These are phyloP conservation scores for Eimeria nieschulzi DNA, from an alignment of 169 alveolate species.

Conservation along the genomic window DNA sequence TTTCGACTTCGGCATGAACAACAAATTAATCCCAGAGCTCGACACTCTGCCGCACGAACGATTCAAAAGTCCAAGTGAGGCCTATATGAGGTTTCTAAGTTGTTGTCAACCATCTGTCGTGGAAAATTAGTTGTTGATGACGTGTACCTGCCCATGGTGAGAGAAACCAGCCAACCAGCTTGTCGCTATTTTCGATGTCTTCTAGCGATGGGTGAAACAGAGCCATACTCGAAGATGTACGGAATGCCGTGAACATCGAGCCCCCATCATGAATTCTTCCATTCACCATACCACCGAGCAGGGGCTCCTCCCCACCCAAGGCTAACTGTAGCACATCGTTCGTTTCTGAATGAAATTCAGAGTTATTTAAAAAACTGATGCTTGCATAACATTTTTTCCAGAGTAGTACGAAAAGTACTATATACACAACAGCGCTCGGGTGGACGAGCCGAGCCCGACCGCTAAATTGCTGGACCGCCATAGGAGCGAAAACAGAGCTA, in stretches of 20 bases:
- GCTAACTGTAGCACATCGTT: background rate
- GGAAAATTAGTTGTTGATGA: too few species aligned
- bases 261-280: too few species aligned
- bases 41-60: too few species aligned
- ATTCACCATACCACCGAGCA: background rate
- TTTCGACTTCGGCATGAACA: too few species aligned
- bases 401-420: background rate
- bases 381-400: background rate
- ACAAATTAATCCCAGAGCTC: too few species aligned
- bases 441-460: background rate
- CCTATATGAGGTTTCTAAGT: too few species aligned
- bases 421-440: background rate
- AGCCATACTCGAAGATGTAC: too few species aligned
- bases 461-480: background rate
- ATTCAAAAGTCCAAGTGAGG: too few species aligned
- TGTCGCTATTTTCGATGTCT: too few species aligned
- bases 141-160: constrained; percentile 12
- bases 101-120: too few species aligned
- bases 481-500: constrained; percentile 4
- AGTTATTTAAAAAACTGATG: background rate
- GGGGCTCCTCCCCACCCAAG: background rate
- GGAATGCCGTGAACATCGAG: too few species aligned
- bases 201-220: too few species aligned
- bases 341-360: background rate
- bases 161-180: constrained; percentile 10